These are phyloP conservation scores for Zizania latifolia DNA, from an alignment of 176 grass and related monocot species.

Conservation along the genomic window DNA sequence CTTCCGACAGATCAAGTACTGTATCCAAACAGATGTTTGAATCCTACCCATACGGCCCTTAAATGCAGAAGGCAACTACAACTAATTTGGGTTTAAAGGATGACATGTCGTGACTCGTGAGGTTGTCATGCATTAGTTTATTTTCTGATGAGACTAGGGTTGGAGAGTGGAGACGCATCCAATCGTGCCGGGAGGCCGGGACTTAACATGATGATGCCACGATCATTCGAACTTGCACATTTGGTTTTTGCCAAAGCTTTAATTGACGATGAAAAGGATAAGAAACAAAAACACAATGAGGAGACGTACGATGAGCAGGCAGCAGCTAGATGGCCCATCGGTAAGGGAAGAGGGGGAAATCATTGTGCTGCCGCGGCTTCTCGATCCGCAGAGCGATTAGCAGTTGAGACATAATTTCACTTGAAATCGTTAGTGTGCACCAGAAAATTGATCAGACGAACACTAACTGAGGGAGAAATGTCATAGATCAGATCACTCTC, in stretches of 20 bases:
- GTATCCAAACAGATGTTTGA: not conserved
- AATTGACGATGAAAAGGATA: not conserved
- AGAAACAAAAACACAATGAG: not conserved
- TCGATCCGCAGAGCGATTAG: constrained; percentile 44
- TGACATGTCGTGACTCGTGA: no score
- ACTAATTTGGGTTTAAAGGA: no score
- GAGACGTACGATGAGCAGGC: constrained; percentile 23
- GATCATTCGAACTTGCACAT: not conserved
- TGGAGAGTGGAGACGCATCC: not conserved
- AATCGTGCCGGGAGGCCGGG: not conserved
- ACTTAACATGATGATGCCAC: not conserved
- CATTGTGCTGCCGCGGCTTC: constrained; percentile 42
- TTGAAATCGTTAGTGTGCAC: no score
- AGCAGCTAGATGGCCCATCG: no score
- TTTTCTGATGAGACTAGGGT: not conserved
- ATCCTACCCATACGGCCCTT: not conserved
- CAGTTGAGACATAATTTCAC: no score
- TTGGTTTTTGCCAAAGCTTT: not conserved
- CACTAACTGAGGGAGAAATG: no score
- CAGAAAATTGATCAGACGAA: no score
- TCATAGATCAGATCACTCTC: no score
- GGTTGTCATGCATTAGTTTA: no score
- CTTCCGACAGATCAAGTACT: not conserved
- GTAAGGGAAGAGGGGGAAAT: no score
- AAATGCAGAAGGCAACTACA: not conserved